phyloP scores from a whole-genome alignment of 2,329 filamentous ascomycete species.

The Aurifilum marmelostoma region DNA sequence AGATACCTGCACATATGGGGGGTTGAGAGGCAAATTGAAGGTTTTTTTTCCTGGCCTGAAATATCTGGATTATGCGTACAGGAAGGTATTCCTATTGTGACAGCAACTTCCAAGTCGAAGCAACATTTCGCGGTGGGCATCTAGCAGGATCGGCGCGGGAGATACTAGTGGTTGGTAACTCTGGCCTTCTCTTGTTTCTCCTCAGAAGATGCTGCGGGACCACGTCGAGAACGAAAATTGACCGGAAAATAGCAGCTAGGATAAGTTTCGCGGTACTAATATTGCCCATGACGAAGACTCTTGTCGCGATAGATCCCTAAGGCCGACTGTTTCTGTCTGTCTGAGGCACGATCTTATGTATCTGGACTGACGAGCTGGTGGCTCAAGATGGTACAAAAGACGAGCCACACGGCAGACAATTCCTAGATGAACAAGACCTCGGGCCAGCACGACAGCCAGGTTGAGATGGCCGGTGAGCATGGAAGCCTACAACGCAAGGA shows the following conservation, averaged over 20 bases:
- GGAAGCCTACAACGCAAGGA: neutral
- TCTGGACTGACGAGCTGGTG: too few relatives aligned
- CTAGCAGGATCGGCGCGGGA: neutral
- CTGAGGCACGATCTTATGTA: neutral
- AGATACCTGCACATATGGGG: conserved; percentile 29
- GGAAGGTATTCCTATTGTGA: neutral
- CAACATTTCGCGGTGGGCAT: neutral
- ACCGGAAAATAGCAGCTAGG: too few relatives aligned
- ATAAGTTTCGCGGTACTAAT: too few relatives aligned
- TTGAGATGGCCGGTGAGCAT: neutral
- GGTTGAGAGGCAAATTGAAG: conserved; percentile 22
- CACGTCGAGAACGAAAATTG: neutral
- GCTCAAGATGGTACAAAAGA: too few relatives aligned
- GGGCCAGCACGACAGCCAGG: neutral
- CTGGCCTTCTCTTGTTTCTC: neutral
- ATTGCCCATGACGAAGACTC: too few relatives aligned
- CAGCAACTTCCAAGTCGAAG: neutral
- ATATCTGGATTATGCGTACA: neutral
- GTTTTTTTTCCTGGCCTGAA: neutral
- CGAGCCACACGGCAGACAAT: too few relatives aligned
- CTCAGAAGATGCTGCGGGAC: neutral
- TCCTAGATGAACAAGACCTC: neutral
- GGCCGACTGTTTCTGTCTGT: neutral
- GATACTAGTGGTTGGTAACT: neutral
- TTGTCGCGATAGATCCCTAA: neutral